phyloP scores from a whole-genome alignment of 768 basidiomycete genomes.

The Collybia mongolica region DNA sequence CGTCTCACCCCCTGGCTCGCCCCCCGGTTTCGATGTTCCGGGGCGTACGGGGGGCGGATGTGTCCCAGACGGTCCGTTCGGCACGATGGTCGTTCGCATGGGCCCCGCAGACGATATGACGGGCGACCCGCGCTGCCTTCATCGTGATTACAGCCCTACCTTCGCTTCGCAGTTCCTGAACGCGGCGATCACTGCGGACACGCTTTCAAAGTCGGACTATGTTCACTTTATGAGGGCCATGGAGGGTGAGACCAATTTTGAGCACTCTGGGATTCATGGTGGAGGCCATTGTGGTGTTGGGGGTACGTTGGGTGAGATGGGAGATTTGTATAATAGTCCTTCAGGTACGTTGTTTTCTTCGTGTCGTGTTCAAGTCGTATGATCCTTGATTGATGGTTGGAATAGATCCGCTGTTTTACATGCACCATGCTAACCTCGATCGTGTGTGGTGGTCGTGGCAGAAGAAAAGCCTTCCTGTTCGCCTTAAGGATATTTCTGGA shows the following conservation, averaged over 20 bases:
- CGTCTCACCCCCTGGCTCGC: constrained; percentile 3
- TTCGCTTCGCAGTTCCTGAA: constrained; percentile 16
- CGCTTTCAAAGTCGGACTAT: constrained; percentile 14
- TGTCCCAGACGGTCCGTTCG: constrained; percentile 9
- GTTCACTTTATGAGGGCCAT: constrained; percentile 15
- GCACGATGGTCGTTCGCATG: constrained; percentile 7
- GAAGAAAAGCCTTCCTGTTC: constrained; percentile 9
- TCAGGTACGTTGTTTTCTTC: constrained; percentile 4
- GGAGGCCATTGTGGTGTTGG: constrained; percentile 13
- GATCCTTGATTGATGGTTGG: no score
- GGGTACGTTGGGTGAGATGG: constrained; percentile 7
- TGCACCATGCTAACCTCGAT: constrained; percentile 23
- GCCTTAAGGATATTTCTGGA: constrained; percentile 18
- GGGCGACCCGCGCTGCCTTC: constrained; percentile 16
- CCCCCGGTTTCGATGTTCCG: constrained; percentile 5
- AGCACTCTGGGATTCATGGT: constrained; percentile 6
- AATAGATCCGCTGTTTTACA: constrained; percentile 21
- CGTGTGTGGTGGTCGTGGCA: constrained; percentile 23
- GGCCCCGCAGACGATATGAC: constrained; percentile 9
- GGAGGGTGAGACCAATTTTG: constrained; percentile 12
- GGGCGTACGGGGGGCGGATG: constrained; percentile 12
- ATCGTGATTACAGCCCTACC: constrained; percentile 16
- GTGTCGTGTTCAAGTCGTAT: not conserved
- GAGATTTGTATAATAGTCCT: constrained; percentile 10
- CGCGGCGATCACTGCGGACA: constrained; percentile 8